phyloP scores from a whole-genome alignment of 2,329 filamentous ascomycete genomes.

The Sphaerulina musiva region DNA sequence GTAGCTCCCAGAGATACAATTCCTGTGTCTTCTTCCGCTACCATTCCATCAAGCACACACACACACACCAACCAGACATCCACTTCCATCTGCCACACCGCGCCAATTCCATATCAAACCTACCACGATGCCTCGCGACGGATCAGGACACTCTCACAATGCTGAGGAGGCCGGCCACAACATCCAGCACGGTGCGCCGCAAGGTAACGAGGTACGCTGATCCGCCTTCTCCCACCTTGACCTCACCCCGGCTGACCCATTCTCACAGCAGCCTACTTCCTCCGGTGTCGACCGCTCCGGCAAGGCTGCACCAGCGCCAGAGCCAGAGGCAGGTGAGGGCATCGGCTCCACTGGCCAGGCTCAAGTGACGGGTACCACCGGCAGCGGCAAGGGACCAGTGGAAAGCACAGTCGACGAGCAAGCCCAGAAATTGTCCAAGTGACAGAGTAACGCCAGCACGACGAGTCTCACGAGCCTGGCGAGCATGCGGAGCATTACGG shows the following conservation, averaged over 20 bases:
- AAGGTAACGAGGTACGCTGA: constrained; percentile 30
- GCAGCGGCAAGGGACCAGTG: constrained; percentile 17
- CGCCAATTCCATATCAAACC: constrained; percentile 9
- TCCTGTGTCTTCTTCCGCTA: not conserved
- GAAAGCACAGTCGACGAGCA: constrained; percentile 16
- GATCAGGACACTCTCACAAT: constrained; percentile 38
- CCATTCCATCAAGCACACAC: not conserved
- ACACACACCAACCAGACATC: not conserved
- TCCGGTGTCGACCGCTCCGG: constrained; percentile 33
- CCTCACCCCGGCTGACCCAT: not conserved
- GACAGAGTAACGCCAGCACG: constrained; percentile 10
- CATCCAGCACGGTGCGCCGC: constrained; percentile 34
- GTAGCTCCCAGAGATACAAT: not conserved
- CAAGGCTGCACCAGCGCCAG: constrained; percentile 37
- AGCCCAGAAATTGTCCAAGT: constrained; percentile 18
- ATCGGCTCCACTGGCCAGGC: constrained; percentile 11
- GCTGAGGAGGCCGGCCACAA: constrained; percentile 35
- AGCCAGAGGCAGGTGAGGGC: constrained; percentile 35
- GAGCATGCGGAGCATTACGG: constrained; percentile 8
- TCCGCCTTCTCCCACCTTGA: too few species aligned
- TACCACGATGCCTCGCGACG: constrained; percentile 37
- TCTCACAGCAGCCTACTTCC: constrained; percentile 12
- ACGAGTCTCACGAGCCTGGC: constrained; percentile 8
- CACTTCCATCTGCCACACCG: not conserved
- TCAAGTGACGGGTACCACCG: constrained; percentile 8